Base-by-base conservation (phyloP, 2,329 filamentous ascomycete genomes). In the Camptophora hylomeconis region DNA sequence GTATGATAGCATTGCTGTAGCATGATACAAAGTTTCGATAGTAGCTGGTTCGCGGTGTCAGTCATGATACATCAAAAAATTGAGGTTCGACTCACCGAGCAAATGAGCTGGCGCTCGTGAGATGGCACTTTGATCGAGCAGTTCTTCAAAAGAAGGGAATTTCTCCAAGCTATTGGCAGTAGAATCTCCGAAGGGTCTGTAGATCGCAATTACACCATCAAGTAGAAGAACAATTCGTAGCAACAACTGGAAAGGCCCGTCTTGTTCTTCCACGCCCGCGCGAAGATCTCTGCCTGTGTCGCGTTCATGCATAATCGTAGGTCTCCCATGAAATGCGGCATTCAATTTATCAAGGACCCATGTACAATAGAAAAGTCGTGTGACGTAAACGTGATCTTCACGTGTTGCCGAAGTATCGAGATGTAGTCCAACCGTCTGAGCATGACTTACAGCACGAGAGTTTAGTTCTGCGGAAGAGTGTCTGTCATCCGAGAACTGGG, bases 1-100 rank as follows among this genome's bases (percentile, higher is more conserved):
- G 27, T 68, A 74, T 0, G 71, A 75, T 2, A 76, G 52, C 6
- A 76, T 73, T 19, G 69, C 66, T 5, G 77, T 65, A 3, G 71
- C 69, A 40, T 76, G 70, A 41, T 77, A 77, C 10, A 77, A 63
- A 1, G 68, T 63, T 39, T 76, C 72, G 5, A 76, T 59, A 0
- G 72, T 74, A 5, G 62, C 69, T 72, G 20, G 3, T 9, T n/a
- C n/a, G n/a, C n/a, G 6, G 24, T 18, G 20, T 9, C 15, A 18
- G 13, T 13, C 20, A 13, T 8, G 26, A 1, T 24, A 5, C 7
- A 6, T 7, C 17, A 12, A 14, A 11, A 3, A 23, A 11, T 13
- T 2, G 2, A 28, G 6, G 8, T 8, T 4, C 1, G 6, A 48
- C 57, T 37, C 37, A 70, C 66, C 64, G 7, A 72, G 57, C 6